These are phyloP conservation scores for Aspergillus sp. DNA, from an alignment of 2,329 filamentous ascomycete genomes.

Conservation along the genomic window DNA sequence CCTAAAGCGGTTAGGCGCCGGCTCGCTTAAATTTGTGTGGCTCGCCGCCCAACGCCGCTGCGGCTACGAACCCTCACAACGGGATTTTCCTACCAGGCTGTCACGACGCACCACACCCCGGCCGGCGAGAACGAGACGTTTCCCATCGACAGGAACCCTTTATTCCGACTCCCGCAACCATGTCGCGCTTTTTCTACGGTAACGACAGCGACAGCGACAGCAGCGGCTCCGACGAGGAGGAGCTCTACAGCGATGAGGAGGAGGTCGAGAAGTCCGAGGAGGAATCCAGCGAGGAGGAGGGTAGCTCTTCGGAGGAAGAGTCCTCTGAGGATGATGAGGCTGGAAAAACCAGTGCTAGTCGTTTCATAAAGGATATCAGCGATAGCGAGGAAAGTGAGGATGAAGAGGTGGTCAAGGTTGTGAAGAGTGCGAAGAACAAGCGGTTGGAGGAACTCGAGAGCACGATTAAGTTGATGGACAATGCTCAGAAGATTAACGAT, in stretches of 20 bases:
- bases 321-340: slow-evolving; percentile 46
- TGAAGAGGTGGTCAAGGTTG: slow-evolving; percentile 78
- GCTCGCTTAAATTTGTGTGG: slow-evolving; percentile 49
- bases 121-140: slow-evolving; percentile 21
- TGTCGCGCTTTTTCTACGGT: slow-evolving; percentile 97
- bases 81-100: slow-evolving; percentile 23
- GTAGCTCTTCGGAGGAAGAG: slow-evolving; percentile 46
- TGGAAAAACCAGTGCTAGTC: slow-evolving; percentile 67
- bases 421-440: slow-evolving; percentile 99
- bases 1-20: slow-evolving; percentile 37
- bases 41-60: slow-evolving; percentile 28
- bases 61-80: slow-evolving; percentile 29
- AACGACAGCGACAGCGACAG: slow-evolving; percentile 94
- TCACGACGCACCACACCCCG: slow-evolving; percentile 18
- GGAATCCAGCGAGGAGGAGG: slow-evolving; percentile 58
- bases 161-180: slow-evolving; percentile 48
- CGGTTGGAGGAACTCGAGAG: slow-evolving; percentile 88
- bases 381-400: slow-evolving; percentile 83
- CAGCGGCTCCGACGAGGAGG: slow-evolving; percentile 91
- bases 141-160: slow-evolving; percentile 18
- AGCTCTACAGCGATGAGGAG: slow-evolving; percentile 83
- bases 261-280: slow-evolving; percentile 60
- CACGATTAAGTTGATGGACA: slow-evolving; percentile 88
- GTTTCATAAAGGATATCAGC: slow-evolving; percentile 77
- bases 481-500: slow-evolving; percentile 95